These are phyloP conservation scores for Plasmodium fragile DNA, from an alignment of 169 alveolate genomes.

Conservation along the genomic window DNA sequence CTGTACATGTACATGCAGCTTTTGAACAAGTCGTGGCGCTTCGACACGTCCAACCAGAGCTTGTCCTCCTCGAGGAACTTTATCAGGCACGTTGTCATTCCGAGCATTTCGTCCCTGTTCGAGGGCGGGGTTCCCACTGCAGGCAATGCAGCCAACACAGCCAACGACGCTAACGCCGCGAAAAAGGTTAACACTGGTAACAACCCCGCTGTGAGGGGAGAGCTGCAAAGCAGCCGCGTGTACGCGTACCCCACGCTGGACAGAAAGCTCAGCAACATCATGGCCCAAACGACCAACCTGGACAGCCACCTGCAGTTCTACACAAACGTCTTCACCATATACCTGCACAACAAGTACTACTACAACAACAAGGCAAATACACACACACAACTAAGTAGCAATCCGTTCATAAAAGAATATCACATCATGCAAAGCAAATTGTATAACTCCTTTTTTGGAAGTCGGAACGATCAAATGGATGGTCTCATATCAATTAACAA, in stretches of 20 bases:
- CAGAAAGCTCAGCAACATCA: slow-evolving; percentile 14
- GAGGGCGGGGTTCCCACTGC: neutral
- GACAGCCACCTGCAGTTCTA: slow-evolving; percentile 16
- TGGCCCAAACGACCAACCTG: slow-evolving; percentile 6
- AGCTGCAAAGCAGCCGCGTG: neutral
- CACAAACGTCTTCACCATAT: slow-evolving; percentile 10
- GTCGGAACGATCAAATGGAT: neutral
- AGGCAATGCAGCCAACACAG: neutral
- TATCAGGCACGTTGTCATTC: slow-evolving; percentile 38
- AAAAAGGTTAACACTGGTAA: neutral
- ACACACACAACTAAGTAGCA: neutral
- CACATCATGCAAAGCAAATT: slow-evolving; percentile 46
- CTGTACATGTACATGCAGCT: slow-evolving; percentile 24
- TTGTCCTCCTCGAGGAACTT: slow-evolving; percentile 22
- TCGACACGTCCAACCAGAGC: slow-evolving; percentile 40
- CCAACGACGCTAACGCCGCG: neutral
- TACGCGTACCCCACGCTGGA: slow-evolving; percentile 18
- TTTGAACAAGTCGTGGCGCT: slow-evolving; percentile 41
- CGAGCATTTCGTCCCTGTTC: slow-evolving; percentile 25
- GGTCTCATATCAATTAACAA: slow-evolving; percentile 24
- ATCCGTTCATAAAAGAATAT: slow-evolving; percentile 35
- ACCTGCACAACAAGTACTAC: slow-evolving; percentile 42
- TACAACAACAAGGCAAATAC: neutral
- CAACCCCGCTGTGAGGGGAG: neutral
- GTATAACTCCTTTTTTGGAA: slow-evolving; percentile 9